Conservation (phyloP, 2,329 filamentous ascomycete species). For the Paracorniculantispora psalliotae region DNA sequence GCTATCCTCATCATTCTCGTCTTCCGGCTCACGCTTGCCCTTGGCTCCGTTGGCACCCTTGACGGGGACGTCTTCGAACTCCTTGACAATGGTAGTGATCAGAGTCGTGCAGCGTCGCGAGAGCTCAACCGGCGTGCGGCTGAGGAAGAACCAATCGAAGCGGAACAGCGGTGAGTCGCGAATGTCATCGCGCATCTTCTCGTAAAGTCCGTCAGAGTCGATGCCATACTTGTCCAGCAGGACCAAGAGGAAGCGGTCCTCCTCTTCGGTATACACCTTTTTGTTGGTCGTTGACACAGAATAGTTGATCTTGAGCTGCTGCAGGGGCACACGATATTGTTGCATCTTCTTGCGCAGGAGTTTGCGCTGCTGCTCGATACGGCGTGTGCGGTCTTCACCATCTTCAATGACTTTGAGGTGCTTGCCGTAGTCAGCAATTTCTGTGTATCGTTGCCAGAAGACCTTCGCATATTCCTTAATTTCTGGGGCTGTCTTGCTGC, state of each 20-base stretch:
- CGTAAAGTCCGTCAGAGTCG: constrained; percentile 84
- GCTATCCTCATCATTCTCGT: constrained; percentile 79
- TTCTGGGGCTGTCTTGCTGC: constrained; percentile 80
- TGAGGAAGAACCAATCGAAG: constrained; percentile 99
- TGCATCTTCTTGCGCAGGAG: constrained; percentile 93
- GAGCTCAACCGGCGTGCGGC: constrained; percentile 87
- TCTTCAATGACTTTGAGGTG: constrained; percentile 86
- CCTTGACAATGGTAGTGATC: constrained; percentile 87
- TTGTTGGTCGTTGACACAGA: constrained; percentile 99
- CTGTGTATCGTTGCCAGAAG: constrained; percentile 93
- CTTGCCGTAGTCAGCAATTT: constrained; percentile 85
- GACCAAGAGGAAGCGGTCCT: constrained; percentile 91
- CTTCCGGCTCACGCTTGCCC: constrained; percentile 69
- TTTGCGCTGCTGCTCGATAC: constrained; percentile 87
- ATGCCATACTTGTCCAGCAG: constrained; percentile 89
- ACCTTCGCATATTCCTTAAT: constrained; percentile 89
- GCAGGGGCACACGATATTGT: constrained; percentile 93
- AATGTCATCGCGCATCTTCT: constrained; percentile 95
- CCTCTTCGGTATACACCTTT: constrained; percentile 98
- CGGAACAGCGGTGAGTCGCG: constrained; percentile 90
- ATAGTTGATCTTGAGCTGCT: constrained; percentile 98
- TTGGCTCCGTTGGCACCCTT: constrained; percentile 59
- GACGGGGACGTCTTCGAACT: constrained; percentile 70
- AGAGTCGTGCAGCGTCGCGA: constrained; percentile 89
- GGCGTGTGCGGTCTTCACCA: constrained; percentile 83